Base-by-base conservation (phyloP, 495 filamentous ascomycete genomes). In the Penicillium pancosmium region DNA sequence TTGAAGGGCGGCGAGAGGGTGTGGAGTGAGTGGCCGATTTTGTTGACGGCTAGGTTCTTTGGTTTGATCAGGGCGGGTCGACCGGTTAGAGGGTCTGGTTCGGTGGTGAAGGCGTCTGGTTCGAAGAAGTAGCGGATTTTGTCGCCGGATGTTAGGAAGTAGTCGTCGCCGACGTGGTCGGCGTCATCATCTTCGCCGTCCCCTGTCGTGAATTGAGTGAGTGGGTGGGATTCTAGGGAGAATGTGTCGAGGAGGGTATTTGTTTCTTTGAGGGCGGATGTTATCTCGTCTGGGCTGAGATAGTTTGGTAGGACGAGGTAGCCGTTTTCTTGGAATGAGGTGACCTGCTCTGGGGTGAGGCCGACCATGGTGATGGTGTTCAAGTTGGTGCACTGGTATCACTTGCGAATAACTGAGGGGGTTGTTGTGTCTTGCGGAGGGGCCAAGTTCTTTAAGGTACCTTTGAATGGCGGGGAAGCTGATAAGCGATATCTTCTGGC, bases 91-190 rank as follows among this genome's bases (percentile, higher is more conserved):
- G 78, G 55, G 68, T 86, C 80, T 66, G 72, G 61, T 10, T 65
- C 56, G 8, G 60, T 41, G 46, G 62, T 64, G 66, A 80, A 77
- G 35, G 77, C 78, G 73, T 85, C 86, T 68, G 93, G 90, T 71
- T 98, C 94, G 79, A 98, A 96, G 85, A 98, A 98, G 80, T 93
- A 97, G 52, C 90, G 87, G 50, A 98, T 79, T 66, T 98, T 96
- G 81, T 97, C 90, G 53, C 90, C 91, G 2, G 87, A 91, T 3
- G 75, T 78, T 0, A 98, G 84, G 75, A 98, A 98, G 84, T 98
- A 98, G 70, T 89, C 85, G 77, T 98, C 94, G 58, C 94, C 93
- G 21, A 97, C 89, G 74, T 98, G 94, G 50, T 72, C 67, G 52
- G 60, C 49, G 23, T 56, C 38, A 25, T 69, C 64, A 57, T 85